phyloP scores from a whole-genome alignment of 106 monocot genomes.

The Acorus gramineus region DNA sequence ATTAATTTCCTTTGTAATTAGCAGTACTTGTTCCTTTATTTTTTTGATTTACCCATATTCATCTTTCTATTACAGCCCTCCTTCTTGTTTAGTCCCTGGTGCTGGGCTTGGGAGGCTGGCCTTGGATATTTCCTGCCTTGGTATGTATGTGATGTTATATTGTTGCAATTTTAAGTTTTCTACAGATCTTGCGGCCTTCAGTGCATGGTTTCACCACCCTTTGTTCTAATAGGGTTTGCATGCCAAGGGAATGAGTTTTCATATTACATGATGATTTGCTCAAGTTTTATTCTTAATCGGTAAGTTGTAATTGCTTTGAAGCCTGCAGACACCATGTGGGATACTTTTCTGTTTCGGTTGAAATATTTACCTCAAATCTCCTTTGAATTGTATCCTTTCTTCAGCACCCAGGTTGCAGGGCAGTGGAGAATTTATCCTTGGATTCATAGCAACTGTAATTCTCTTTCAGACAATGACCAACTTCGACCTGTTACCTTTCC shows the following conservation, averaged over 20 bases:
- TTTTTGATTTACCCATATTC: not conserved
- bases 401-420: slow-evolving; percentile 52
- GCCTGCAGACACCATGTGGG: too few species aligned
- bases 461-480: slow-evolving; percentile 80
- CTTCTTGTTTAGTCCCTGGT: slow-evolving; percentile 90
- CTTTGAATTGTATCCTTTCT: not conserved
- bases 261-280: slow-evolving; percentile 99
- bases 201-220: too few species aligned
- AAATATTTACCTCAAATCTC: too few species aligned
- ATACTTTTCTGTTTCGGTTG: too few species aligned
- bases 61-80: slow-evolving; percentile 39
- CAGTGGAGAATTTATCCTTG: slow-evolving; percentile 97
- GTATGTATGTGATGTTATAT: slow-evolving; percentile 25
- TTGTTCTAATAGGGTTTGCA: slow-evolving; percentile 48
- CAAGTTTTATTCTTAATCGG: slow-evolving; percentile 95
- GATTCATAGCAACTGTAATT: slow-evolving; percentile 97
- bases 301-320: slow-evolving; percentile 21
- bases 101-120: slow-evolving; percentile 95
- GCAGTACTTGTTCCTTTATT: not conserved
- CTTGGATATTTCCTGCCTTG: slow-evolving; percentile 86
- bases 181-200: too few species aligned
- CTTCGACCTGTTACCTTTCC: slow-evolving; percentile 83
- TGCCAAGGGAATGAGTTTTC: slow-evolving; percentile 97
- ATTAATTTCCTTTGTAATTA: too few species aligned
- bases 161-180: not conserved